Conservation (phyloP, 2,329 filamentous ascomycete genomes). For the Tolypocladium album region DNA sequence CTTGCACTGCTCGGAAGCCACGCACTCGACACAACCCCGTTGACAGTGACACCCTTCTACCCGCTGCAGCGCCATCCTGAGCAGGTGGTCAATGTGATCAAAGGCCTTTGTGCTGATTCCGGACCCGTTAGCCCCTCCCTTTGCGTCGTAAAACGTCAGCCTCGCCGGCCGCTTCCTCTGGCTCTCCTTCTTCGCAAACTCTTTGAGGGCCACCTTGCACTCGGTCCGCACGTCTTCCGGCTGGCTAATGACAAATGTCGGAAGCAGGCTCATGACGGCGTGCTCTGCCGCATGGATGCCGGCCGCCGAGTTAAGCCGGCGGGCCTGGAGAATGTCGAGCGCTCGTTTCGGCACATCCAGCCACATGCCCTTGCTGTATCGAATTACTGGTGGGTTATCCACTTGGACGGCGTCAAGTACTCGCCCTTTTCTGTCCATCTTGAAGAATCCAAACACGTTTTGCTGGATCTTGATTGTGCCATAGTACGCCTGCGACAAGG, state of each 20-base stretch:
- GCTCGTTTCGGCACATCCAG: conserved; percentile 75
- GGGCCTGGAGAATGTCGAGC: conserved; percentile 64
- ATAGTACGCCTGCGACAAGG: conserved; percentile 65
- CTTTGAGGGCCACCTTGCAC: conserved; percentile 82
- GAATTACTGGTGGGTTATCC: conserved; percentile 82
- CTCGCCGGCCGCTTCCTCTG: conserved; percentile 74
- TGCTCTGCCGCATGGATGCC: conserved; percentile 95
- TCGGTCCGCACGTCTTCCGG: conserved; percentile 90
- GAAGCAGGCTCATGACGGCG: conserved; percentile 75
- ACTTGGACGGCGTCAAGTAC: conserved; percentile 89
- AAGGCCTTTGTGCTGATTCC: conserved; percentile 91
- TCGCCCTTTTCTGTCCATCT: conserved; percentile 74
- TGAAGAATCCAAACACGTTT: conserved; percentile 94
- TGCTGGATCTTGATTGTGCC: conserved; percentile 78
- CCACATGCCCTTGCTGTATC: conserved; percentile 87
- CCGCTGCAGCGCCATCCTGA: conserved; percentile 64
- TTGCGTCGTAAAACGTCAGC: conserved; percentile 90
- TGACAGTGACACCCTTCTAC: conserved; percentile 68
- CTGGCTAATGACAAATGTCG: conserved; percentile 81
- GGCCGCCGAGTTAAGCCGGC: conserved; percentile 69
- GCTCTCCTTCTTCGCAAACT: conserved; percentile 63
- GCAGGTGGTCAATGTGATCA: conserved; percentile 74
- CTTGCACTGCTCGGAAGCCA: conserved; percentile 74
- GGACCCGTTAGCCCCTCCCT: conserved; percentile 71
- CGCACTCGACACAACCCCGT: conserved; percentile 82